Conservation (phyloP, 2,329 filamentous ascomycete species). For the Cladosporium oxysporum region DNA sequence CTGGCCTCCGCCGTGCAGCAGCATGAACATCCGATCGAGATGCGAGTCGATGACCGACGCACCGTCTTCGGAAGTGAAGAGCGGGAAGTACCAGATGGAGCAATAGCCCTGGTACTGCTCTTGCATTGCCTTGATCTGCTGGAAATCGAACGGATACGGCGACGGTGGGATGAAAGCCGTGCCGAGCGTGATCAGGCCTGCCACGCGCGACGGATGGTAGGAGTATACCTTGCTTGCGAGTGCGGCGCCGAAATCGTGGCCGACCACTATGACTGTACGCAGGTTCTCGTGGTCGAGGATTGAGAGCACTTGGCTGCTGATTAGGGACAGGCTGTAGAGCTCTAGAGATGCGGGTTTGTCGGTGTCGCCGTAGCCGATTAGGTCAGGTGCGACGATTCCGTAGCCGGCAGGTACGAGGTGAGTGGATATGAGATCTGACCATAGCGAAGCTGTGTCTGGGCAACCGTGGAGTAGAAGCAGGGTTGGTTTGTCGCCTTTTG, state of each 20-base stretch:
- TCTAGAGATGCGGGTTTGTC: slow-evolving; percentile 41
- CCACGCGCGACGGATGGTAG: slow-evolving; percentile 42
- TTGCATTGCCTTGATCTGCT: slow-evolving; percentile 36
- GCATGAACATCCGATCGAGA: slow-evolving; percentile 22
- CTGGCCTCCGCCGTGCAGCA: slow-evolving; percentile 25
- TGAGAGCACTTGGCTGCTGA: slow-evolving; percentile 41
- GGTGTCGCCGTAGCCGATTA: slow-evolving; percentile 40
- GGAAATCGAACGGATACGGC: slow-evolving; percentile 40
- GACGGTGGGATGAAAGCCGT: slow-evolving; percentile 44
- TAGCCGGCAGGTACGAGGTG: slow-evolving; percentile 43
- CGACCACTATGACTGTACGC: slow-evolving; percentile 43
- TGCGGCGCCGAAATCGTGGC: slow-evolving; percentile 53
- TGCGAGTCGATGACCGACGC: slow-evolving; percentile 36
- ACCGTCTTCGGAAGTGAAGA: slow-evolving; percentile 45
- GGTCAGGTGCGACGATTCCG: slow-evolving; percentile 40
- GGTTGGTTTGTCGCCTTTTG: slow-evolving; percentile 34
- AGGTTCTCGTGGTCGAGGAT: slow-evolving; percentile 43
- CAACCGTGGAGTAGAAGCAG: slow-evolving; percentile 50
- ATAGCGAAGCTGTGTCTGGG: slow-evolving; percentile 49
- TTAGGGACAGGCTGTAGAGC: slow-evolving; percentile 38
- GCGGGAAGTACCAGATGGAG: slow-evolving; percentile 47
- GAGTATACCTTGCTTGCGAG: slow-evolving; percentile 46
- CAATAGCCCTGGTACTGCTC: slow-evolving; percentile 41
- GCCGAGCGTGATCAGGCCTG: slow-evolving; percentile 46
- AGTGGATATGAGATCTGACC: slow-evolving; percentile 42